Percentiles rank a stretch among this genome's conserved stretches.
phyloP scores from a whole-genome alignment of 2,329 filamentous ascomycete species.

The Diplodia intermedia region DNA sequence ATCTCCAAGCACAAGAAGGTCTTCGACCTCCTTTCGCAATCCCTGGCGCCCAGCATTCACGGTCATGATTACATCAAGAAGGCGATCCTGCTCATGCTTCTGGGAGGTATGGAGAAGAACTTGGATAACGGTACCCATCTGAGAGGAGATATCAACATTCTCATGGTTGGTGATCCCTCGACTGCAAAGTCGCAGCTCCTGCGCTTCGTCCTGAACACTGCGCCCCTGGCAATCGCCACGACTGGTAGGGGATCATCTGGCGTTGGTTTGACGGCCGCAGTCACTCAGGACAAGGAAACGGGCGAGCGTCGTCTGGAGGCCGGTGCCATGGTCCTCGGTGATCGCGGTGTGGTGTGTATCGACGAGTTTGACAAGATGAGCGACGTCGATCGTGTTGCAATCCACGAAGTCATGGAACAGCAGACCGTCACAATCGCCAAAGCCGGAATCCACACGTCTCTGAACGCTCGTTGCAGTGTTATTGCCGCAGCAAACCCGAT shows the following conservation, averaged over 20 bases:
- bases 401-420: constrained; percentile 99
- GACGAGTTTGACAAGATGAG: constrained; percentile 99
- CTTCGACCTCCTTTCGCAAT: constrained; percentile 91
- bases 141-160: constrained; percentile 97
- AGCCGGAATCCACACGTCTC: constrained; percentile 94
- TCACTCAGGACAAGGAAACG: constrained; percentile 96
- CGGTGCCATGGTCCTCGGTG: constrained; percentile 97
- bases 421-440: constrained; percentile 99
- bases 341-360: constrained; percentile 97
- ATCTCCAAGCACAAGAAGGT: constrained; percentile 92
- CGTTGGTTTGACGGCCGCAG: constrained; percentile 95
- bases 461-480: constrained; percentile 96
- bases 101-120: constrained; percentile 98
- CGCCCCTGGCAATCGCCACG: constrained; percentile 93
- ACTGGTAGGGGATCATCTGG: constrained; percentile 96
- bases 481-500: constrained; percentile 97
- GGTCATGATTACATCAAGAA: constrained; percentile 98
- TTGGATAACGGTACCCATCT: constrained; percentile 97
- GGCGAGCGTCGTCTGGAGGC: constrained; percentile 93
- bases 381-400: constrained; percentile 94
- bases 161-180: constrained; percentile 98
- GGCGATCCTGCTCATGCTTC: constrained; percentile 91
- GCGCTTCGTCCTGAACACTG: constrained; percentile 95
- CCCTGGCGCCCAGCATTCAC: constrained; percentile 93
- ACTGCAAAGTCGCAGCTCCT: constrained; percentile 98